Conservation (phyloP, 2,329 filamentous ascomycete species). For the Chrysoporthe deuterocubensis region DNA sequence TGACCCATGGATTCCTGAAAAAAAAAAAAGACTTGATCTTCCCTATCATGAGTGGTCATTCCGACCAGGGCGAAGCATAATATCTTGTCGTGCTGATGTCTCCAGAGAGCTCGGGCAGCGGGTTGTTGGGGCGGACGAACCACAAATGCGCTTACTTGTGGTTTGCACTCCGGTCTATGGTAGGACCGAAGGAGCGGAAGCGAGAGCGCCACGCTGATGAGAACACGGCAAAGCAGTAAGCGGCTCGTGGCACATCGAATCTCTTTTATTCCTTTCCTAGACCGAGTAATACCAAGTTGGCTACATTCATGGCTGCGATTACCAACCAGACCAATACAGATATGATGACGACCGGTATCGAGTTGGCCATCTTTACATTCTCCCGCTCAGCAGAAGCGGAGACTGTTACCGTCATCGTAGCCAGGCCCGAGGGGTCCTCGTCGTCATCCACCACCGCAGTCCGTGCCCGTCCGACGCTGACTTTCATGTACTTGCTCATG, state of each 20-base stretch:
- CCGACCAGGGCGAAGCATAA: no score
- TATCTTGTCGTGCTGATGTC: no score
- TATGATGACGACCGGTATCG: constrained; percentile 60
- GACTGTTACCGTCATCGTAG: background rate
- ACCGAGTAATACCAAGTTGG: constrained; percentile 64
- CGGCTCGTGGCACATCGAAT: background rate
- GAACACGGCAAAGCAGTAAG: no score
- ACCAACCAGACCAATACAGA: constrained; percentile 58
- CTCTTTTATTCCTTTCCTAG: constrained; percentile 14
- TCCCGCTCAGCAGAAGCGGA: constrained; percentile 16
- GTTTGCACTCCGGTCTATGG: no score
- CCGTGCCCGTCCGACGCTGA: constrained; percentile 50
- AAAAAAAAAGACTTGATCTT: no score
- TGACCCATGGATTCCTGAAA: no score
- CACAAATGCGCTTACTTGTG: no score
- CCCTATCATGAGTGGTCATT: no score
- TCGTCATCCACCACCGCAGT: constrained; percentile 40
- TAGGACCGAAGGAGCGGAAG: no score
- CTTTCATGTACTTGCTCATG: constrained; percentile 78
- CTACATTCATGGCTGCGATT: constrained; percentile 71
- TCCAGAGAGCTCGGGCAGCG: no score
- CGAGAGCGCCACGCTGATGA: no score
- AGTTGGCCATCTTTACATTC: constrained; percentile 70
- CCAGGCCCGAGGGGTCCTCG: constrained; percentile 60
- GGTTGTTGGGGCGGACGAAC: no score